Evolutionary conservation across 495 filamentous ascomycete species (phyloP).

Genomic region (Xylaria acuta): DNA sequence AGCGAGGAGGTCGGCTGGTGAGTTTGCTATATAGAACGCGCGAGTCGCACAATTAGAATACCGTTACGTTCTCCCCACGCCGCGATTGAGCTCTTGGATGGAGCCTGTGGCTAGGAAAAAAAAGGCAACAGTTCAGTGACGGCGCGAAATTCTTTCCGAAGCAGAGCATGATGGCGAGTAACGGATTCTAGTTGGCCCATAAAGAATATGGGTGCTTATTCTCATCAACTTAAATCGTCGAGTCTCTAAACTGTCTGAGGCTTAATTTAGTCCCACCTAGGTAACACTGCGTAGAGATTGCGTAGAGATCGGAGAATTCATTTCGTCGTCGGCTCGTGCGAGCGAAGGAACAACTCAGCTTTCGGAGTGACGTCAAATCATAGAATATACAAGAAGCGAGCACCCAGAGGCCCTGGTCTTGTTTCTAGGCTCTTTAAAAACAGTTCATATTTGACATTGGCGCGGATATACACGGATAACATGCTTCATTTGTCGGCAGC

Average conservation of each 20-base stretch:
- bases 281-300: too few relatives aligned
- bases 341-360: too few relatives aligned
- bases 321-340: too few relatives aligned
- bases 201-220: neutral
- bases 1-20: constrained; percentile 14
- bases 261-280: neutral
- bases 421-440: too few relatives aligned
- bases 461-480: neutral
- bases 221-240: neutral
- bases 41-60: too few relatives aligned
- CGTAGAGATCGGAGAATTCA: neutral
- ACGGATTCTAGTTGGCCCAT: neutral
- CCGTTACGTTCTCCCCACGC: too few relatives aligned
- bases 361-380: too few relatives aligned
- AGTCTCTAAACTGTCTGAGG: neutral
- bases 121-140: too few relatives aligned
- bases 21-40: neutral
- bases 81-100: neutral
- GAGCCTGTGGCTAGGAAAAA: neutral
- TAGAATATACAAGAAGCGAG: too few relatives aligned
- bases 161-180: neutral
- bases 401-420: too few relatives aligned
- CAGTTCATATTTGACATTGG: too few relatives aligned
- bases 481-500: neutral
- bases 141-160: too few relatives aligned